A percentile compares a stretch with the other conserved stretches of the same genome.
These are phyloP conservation scores for Oryza nivara DNA, from an alignment of 176 grass and related monocot genomes.

Conservation along the genomic window DNA sequence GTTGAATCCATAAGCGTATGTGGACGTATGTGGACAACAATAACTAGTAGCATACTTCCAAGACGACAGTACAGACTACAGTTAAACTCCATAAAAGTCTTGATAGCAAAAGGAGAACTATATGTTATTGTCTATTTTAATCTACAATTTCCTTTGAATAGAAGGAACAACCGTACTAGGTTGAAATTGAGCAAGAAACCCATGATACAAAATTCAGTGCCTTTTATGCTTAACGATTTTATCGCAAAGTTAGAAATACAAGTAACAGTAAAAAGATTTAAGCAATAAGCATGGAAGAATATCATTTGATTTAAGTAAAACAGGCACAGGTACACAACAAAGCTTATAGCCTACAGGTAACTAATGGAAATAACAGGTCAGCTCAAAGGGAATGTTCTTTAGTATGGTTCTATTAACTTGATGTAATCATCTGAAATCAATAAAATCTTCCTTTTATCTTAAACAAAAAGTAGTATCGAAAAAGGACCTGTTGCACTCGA, in stretches of 20 bases:
- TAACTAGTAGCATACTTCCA: slow-evolving; percentile 19
- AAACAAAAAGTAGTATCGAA: too few species aligned
- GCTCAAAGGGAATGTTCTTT: too few species aligned
- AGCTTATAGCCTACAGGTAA: slow-evolving; percentile 13
- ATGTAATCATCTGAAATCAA: too few species aligned
- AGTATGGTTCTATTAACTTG: too few species aligned
- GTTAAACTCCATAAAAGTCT: neutral
- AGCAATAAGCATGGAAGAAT: neutral
- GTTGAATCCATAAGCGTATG: slow-evolving; percentile 10
- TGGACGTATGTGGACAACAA: slow-evolving; percentile 29
- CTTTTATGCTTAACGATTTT: neutral
- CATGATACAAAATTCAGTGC: neutral
- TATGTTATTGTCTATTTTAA: slow-evolving; percentile 21
- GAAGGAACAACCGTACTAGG: neutral
- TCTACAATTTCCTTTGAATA: slow-evolving; percentile 28
- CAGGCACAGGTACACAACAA: slow-evolving; percentile 5
- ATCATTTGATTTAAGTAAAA: slow-evolving; percentile 12
- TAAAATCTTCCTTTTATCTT: too few species aligned
- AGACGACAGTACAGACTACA: slow-evolving; percentile 11
- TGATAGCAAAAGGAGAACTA: slow-evolving; percentile 20
- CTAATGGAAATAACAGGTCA: neutral
- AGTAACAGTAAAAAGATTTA: neutral
- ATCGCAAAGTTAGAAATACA: neutral
- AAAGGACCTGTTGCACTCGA: slow-evolving; percentile 15
- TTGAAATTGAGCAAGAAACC: slow-evolving; percentile 24